Evolutionary conservation across 2,329 filamentous ascomycete genomes (phyloP).

Genomic region (Fusarium brevicatenulatum): DNA sequence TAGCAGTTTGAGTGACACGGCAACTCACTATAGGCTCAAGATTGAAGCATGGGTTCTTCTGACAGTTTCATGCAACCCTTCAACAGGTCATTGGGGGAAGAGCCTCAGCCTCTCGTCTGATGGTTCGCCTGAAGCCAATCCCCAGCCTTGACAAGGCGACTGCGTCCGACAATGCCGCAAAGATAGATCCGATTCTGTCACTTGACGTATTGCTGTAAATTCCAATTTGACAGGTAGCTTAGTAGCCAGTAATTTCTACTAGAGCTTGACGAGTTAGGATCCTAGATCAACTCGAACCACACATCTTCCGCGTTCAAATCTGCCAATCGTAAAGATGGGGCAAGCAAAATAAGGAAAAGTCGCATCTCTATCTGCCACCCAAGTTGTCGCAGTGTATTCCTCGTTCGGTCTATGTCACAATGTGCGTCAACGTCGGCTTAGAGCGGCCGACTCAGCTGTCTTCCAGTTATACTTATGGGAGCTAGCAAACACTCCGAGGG

Average conservation of each 20-base stretch:
- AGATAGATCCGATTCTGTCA: neutral
- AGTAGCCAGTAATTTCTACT: neutral
- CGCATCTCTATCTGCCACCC: neutral
- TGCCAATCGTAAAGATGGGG: neutral
- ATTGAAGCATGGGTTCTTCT: neutral
- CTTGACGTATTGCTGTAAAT: conserved; percentile 2
- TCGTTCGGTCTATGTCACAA: neutral
- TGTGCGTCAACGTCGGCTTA: neutral
- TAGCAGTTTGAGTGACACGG: neutral
- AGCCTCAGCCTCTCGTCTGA: neutral
- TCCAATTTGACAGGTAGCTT: neutral
- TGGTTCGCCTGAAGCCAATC: conserved; percentile 1
- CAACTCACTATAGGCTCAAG: neutral
- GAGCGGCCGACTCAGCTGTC: neutral
- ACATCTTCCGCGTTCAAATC: neutral
- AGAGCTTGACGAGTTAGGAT: neutral
- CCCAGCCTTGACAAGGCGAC: neutral
- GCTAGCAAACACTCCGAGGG: neutral
- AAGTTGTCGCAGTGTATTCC: neutral
- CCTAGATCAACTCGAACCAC: neutral
- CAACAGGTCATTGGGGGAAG: neutral
- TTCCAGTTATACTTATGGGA: neutral
- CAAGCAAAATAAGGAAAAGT: neutral
- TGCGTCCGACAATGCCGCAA: neutral
- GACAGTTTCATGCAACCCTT: neutral